A percentile compares a stretch with the other conserved stretches of the same genome.
phyloP scores from a whole-genome alignment of 176 grass and related monocot species.

The Olyra latifolia region DNA sequence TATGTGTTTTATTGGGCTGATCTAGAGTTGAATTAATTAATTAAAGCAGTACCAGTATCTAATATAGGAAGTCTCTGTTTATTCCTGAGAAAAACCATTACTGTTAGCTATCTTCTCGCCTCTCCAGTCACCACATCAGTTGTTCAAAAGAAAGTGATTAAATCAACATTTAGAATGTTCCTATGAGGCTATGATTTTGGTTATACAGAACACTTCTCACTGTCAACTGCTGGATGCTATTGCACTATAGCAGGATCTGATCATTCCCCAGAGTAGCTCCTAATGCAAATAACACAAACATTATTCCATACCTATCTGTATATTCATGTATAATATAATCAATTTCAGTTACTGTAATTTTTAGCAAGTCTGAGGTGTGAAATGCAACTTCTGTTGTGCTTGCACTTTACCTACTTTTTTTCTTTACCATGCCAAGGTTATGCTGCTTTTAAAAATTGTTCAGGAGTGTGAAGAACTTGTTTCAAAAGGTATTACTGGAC shows the following conservation, averaged over 20 bases:
- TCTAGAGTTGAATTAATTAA: neutral
- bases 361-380: neutral
- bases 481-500: constrained; percentile 78
- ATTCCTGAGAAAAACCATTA: neutral
- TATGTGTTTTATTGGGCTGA: neutral
- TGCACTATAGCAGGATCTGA: neutral
- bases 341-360: neutral
- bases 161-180: neutral
- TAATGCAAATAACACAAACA: neutral
- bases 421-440: neutral
- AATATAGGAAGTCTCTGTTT: neutral
- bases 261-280: neutral
- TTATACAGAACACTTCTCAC: neutral
- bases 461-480: constrained; percentile 97
- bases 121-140: neutral
- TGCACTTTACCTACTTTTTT: neutral
- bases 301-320: neutral
- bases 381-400: neutral
- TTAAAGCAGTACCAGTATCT: too few species aligned
- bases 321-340: neutral
- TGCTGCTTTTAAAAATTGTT: constrained; percentile 33
- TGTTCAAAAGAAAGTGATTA: neutral
- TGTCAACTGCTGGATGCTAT: neutral
- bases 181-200: neutral
- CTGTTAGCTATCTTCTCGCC: neutral